A percentile compares a stretch with the other conserved stretches of the same genome.
These are phyloP conservation scores for Coprinopsis marcescibilis DNA, from an alignment of 768 basidiomycete species.

Conservation along the genomic window DNA sequence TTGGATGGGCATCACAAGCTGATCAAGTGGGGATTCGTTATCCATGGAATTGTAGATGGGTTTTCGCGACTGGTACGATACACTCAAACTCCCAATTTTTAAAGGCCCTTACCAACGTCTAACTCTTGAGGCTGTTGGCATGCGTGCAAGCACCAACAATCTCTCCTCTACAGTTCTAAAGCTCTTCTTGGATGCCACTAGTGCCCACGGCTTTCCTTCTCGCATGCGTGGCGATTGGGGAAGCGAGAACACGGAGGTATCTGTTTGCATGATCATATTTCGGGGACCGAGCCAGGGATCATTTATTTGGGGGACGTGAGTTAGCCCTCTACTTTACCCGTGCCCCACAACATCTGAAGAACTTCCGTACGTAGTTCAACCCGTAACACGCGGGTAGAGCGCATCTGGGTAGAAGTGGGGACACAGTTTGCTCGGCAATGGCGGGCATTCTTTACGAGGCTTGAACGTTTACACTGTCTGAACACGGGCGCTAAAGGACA, in stretches of 20 bases:
- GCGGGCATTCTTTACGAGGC: slow-evolving; percentile 29
- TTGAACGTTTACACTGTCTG: slow-evolving; percentile 27
- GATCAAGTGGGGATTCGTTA: slow-evolving; percentile 28
- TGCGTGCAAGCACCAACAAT: slow-evolving; percentile 24
- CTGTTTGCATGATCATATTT: not conserved
- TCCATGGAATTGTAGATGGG: slow-evolving; percentile 34
- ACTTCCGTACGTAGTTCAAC: slow-evolving; percentile 19
- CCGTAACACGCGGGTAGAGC: slow-evolving; percentile 30
- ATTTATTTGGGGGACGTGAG: slow-evolving; percentile 7
- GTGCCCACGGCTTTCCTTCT: slow-evolving; percentile 26
- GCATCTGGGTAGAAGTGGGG: slow-evolving; percentile 36
- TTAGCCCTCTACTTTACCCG: not conserved
- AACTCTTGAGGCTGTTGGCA: too few relatives aligned
- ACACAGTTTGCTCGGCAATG: slow-evolving; percentile 28
- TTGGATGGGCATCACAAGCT: slow-evolving; percentile 32
- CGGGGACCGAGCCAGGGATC: not conserved
- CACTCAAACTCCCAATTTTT: too few relatives aligned
- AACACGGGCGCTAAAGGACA: slow-evolving; percentile 21
- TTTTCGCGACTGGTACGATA: slow-evolving; percentile 28
- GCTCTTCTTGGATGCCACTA: slow-evolving; percentile 17
- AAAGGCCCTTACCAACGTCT: too few relatives aligned
- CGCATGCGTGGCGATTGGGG: slow-evolving; percentile 22
- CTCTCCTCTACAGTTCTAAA: slow-evolving; percentile 17
- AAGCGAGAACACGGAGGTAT: slow-evolving; percentile 20
- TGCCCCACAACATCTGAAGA: not conserved